Conservation (phyloP, 2,329 filamentous ascomycete species). For the Aspergillus sp. region DNA sequence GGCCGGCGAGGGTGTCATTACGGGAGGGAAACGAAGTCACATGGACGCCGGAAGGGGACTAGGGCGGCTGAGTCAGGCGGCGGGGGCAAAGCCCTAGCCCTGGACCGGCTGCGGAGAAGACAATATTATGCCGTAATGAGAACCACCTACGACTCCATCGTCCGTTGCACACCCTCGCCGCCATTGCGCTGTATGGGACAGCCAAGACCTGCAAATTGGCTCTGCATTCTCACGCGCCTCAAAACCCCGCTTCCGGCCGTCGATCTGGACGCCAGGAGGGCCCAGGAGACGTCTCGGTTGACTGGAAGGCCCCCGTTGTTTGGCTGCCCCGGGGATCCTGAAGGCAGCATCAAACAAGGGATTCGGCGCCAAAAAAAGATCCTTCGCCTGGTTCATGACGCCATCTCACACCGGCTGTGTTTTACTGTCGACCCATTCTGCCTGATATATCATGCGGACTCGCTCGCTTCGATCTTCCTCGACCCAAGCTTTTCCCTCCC, state of each 20-base stretch:
- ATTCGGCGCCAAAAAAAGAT: conserved; percentile 2
- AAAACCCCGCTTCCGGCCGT: conserved; percentile 14
- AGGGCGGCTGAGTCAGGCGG: neutral
- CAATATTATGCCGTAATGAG: conserved; percentile 22
- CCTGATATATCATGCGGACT: neutral
- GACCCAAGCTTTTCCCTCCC: neutral
- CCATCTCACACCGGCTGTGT: conserved; percentile 4
- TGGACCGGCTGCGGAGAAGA: conserved; percentile 11
- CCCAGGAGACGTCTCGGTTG: neutral
- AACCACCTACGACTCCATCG: conserved; percentile 16
- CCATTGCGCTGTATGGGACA: conserved; percentile 9
- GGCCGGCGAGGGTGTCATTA: neutral
- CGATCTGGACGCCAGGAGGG: neutral
- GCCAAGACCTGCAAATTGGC: conserved; percentile 7
- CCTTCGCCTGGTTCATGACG: conserved; percentile 6
- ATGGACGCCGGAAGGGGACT: neutral
- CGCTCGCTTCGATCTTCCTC: neutral
- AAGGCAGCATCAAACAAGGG: conserved; percentile 8
- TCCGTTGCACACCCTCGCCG: conserved; percentile 1
- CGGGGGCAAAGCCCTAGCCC: conserved; percentile 7
- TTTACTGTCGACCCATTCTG: neutral
- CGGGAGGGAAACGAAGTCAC: neutral
- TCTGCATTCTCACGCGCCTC: conserved; percentile 8
- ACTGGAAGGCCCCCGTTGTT: neutral
- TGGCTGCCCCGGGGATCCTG: conserved; percentile 8